A percentile compares a stretch with the other conserved stretches of the same genome.
phyloP scores from a whole-genome alignment of 441 rosid genomes.

The Erodium texanum region DNA sequence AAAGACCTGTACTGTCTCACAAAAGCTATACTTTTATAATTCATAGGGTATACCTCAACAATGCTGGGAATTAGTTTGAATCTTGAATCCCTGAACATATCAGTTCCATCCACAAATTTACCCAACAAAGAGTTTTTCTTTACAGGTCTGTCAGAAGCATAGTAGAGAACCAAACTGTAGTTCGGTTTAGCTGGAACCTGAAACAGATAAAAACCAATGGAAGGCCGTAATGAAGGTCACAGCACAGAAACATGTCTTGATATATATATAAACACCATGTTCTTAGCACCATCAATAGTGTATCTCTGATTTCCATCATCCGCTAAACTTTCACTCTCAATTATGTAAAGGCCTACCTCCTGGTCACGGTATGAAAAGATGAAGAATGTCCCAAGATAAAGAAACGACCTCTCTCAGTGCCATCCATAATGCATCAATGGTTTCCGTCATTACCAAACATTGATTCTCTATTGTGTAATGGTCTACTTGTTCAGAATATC shows the following conservation, averaged over 20 bases:
- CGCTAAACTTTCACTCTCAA: background rate
- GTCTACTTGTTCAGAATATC: constrained; percentile 4
- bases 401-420: background rate
- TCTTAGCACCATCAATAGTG: background rate
- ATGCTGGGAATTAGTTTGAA: constrained; percentile 86
- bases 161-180: constrained; percentile 75
- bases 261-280: constrained; percentile 19
- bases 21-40: background rate
- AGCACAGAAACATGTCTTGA: constrained; percentile 8
- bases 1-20: background rate
- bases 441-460: background rate
- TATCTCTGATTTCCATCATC: background rate
- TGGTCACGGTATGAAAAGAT: no score
- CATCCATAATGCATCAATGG: background rate
- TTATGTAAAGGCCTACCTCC: background rate
- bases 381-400: no score
- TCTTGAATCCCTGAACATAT: constrained; percentile 67
- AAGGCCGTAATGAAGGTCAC: constrained; percentile 9
- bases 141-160: constrained; percentile 72
- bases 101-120: constrained; percentile 69
- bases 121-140: constrained; percentile 56
- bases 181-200: constrained; percentile 89
- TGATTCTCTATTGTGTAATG: background rate
- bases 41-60: constrained; percentile 44
- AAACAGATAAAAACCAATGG: constrained; percentile 13